Percentiles rank a stretch among this genome's conserved stretches.
These are phyloP conservation scores for Breviolum minutum DNA, from an alignment of 73 alveolate species.

Conservation along the genomic window DNA sequence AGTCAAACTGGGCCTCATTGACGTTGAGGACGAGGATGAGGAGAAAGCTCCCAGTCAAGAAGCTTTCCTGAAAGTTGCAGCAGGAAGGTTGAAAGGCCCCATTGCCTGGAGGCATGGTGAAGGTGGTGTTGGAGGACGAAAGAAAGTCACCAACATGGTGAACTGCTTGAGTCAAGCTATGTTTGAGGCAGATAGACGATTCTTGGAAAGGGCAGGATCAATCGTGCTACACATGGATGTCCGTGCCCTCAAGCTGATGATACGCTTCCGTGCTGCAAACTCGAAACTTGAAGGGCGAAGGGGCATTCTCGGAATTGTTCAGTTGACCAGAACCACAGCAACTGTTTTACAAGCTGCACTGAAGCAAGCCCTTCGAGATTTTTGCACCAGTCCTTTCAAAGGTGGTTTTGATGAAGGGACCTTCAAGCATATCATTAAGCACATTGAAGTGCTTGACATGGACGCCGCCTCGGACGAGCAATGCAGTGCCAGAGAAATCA, in stretches of 20 bases:
- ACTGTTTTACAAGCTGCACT: not conserved
- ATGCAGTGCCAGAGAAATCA: not conserved
- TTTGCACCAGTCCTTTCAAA: not conserved
- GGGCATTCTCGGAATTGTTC: not conserved
- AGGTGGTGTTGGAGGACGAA: conserved; percentile 19
- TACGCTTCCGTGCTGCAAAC: not conserved
- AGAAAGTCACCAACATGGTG: not conserved
- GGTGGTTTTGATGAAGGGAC: not conserved
- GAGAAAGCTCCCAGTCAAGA: not conserved
- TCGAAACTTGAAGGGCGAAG: not conserved
- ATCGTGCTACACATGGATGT: not conserved
- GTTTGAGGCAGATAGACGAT: not conserved
- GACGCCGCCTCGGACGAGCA: conserved; percentile 12
- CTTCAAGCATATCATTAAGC: not conserved
- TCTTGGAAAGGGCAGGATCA: not conserved
- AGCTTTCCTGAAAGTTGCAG: not conserved
- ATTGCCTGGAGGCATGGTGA: not conserved
- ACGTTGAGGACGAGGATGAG: not conserved
- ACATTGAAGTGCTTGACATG: not conserved
- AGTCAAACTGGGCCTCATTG: not conserved
- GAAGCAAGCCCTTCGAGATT: not conserved
- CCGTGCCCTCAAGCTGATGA: conserved; percentile 3
- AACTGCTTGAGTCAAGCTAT: not conserved
- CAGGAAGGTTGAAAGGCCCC: not conserved
- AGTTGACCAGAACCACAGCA: not conserved